A percentile compares a stretch with the other conserved stretches of the same genome.
phyloP scores from a whole-genome alignment of 352 stramenopile species.

The Nothophytophthora sp. region DNA sequence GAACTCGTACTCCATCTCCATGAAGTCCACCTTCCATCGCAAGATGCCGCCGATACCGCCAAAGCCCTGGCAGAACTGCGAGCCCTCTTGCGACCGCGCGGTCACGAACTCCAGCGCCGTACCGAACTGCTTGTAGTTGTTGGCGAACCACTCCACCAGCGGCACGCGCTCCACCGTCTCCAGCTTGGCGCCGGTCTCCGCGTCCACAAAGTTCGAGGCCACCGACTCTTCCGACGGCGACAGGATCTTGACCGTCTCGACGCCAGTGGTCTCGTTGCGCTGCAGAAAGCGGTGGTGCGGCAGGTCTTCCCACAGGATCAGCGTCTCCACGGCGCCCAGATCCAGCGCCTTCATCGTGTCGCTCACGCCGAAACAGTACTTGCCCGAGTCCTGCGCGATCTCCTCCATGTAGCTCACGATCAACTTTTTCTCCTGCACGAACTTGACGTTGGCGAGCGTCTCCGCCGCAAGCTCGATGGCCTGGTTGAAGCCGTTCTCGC shows the following conservation, averaged over 20 bases:
- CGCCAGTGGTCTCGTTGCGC: conserved; percentile 92
- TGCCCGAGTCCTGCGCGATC: conserved; percentile 98
- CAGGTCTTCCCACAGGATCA: conserved; percentile 99
- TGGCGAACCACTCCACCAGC: conserved; percentile 99
- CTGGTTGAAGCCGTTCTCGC: conserved; percentile 99
- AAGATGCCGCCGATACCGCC: conserved; percentile 99
- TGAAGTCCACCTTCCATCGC: conserved; percentile 99
- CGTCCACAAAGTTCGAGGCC: conserved; percentile 95
- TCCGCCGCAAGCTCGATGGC: conserved; percentile 98
- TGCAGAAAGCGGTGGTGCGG: conserved; percentile 94
- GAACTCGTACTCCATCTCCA: conserved; percentile 95
- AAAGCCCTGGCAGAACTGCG: conserved; percentile 99
- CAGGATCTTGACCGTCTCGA: conserved; percentile 84
- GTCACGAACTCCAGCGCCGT: conserved; percentile 99
- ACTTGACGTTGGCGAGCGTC: conserved; percentile 98
- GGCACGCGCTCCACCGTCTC: conserved; percentile 96
- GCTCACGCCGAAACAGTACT: conserved; percentile 99
- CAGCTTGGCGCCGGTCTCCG: conserved; percentile 95
- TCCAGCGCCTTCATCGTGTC: conserved; percentile 99
- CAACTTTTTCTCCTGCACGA: conserved; percentile 99
- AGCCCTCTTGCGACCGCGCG: conserved; percentile 97
- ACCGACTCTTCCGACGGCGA: conserved; percentile 91
- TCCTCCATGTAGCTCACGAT: conserved; percentile 99
- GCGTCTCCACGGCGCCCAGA: conserved; percentile 97
- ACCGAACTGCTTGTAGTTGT: conserved; percentile 99